Conservation (phyloP, 768 basidiomycete genomes). For the Phanerochaete carnosa region DNA sequence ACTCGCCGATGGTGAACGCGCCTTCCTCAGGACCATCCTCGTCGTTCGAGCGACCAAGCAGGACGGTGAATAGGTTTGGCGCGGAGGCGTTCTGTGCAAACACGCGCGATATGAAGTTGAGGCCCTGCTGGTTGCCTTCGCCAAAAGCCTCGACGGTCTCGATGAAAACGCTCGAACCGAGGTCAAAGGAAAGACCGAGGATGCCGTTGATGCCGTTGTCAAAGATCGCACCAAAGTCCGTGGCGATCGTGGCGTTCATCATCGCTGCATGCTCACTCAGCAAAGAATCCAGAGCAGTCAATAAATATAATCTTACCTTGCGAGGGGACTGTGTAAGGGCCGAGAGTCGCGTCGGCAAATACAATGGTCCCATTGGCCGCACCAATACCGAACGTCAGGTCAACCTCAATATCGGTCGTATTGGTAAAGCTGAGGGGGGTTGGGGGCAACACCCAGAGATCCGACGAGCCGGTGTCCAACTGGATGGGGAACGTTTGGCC, state of each 20-base stretch:
- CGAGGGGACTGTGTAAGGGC: constrained; percentile 42
- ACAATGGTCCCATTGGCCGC: constrained; percentile 33
- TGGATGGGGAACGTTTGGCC: constrained; percentile 24
- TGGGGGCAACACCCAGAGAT: constrained; percentile 27
- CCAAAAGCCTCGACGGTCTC: constrained; percentile 13
- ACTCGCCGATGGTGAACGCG: constrained; percentile 25
- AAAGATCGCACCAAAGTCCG: constrained; percentile 64
- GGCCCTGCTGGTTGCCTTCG: constrained; percentile 12
- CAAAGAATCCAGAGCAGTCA: background rate
- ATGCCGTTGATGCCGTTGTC: constrained; percentile 67
- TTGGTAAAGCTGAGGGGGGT: constrained; percentile 22
- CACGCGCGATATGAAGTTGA: constrained; percentile 20
- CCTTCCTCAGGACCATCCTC: constrained; percentile 21
- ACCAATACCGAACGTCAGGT: constrained; percentile 38
- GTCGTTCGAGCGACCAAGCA: constrained; percentile 21
- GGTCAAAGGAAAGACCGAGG: constrained; percentile 74
- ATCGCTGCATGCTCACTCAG: constrained; percentile 43
- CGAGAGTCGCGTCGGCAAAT: constrained; percentile 34
- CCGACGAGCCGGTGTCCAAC: constrained; percentile 34
- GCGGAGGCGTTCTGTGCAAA: constrained; percentile 20
- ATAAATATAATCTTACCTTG: constrained; percentile 66
- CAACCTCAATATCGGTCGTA: constrained; percentile 27
- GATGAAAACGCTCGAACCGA: constrained; percentile 63
- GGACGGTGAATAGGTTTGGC: constrained; percentile 24
- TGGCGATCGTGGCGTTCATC: constrained; percentile 27